Evolutionary conservation across 495 filamentous ascomycete genomes (phyloP).

Genomic region (Lophiotrema nucula): DNA sequence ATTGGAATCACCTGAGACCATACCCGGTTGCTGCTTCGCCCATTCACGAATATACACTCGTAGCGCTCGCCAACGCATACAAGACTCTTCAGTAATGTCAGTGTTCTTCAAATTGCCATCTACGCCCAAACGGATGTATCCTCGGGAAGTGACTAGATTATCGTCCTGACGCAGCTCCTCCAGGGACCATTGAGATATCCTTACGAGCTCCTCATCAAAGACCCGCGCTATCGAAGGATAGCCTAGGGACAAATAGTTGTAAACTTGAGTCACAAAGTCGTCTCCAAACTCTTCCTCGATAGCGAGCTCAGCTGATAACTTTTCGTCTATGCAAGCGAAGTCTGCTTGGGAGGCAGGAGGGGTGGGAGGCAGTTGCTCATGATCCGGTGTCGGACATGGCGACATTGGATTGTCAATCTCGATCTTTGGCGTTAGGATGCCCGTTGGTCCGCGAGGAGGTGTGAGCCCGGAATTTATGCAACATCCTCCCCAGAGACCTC

Average conservation of each 20-base stretch:
- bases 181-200: constrained; percentile 66
- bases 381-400: constrained; percentile 22
- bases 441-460: constrained; percentile 35
- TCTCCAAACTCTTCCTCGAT: constrained; percentile 71
- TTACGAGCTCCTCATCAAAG: constrained; percentile 79
- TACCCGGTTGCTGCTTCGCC: constrained; percentile 72
- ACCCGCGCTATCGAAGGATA: constrained; percentile 79
- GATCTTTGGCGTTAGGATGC: constrained; percentile 39
- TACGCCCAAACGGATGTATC: constrained; percentile 63
- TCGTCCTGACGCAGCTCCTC: constrained; percentile 72
- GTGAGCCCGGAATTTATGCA: constrained; percentile 35
- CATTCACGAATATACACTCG: constrained; percentile 80
- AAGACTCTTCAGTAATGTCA: constrained; percentile 45
- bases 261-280: constrained; percentile 88
- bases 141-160: constrained; percentile 51
- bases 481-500: constrained; percentile 45
- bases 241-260: constrained; percentile 90
- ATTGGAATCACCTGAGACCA: constrained; percentile 50
- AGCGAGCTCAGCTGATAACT: constrained; percentile 47
- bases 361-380: constrained; percentile 30
- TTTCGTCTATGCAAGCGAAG: constrained; percentile 45
- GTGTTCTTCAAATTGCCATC: constrained; percentile 42
- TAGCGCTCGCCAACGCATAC: constrained; percentile 77
- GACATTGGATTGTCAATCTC: constrained; percentile 34
- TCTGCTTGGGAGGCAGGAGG: constrained; percentile 34